Conservation (phyloP, 75 land plant genomes). For the Sequoia sempervirens region DNA sequence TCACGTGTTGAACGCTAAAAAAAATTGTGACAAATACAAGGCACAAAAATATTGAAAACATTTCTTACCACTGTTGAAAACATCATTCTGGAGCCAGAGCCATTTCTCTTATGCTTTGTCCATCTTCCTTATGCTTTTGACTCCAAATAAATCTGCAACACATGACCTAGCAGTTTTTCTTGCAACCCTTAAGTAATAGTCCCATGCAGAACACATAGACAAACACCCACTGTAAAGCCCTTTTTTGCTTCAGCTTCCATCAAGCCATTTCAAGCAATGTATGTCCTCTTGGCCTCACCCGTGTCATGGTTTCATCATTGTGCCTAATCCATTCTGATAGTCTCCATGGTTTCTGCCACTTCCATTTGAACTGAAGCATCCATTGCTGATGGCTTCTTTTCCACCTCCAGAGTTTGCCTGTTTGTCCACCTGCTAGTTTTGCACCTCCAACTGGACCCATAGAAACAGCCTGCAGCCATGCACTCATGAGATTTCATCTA, state of each 20-base stretch:
- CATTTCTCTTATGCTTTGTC: slow-evolving; percentile 3
- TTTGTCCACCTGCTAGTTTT: slow-evolving; percentile 47
- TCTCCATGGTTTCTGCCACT: slow-evolving; percentile 95
- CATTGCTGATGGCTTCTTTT: slow-evolving; percentile 91
- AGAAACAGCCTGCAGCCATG: slow-evolving; percentile 27
- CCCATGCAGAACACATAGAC: slow-evolving; percentile 15
- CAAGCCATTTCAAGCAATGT: slow-evolving; percentile 22
- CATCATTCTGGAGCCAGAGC: slow-evolving; percentile 3
- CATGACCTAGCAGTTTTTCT: slow-evolving; percentile 11
- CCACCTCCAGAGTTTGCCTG: slow-evolving; percentile 89
- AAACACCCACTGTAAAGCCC: slow-evolving; percentile 9
- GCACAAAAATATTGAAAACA: background rate
- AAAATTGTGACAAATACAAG: background rate
- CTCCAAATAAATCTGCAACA: slow-evolving; percentile 12
- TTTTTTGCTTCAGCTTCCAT: slow-evolving; percentile 8
- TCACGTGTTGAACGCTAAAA: background rate
- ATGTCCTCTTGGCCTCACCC: slow-evolving; percentile 49
- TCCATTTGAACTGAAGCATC: slow-evolving; percentile 91
- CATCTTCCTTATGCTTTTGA: slow-evolving; percentile 5
- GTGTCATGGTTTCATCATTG: slow-evolving; percentile 66
- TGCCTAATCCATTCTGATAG: slow-evolving; percentile 86
- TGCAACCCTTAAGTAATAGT: slow-evolving; percentile 18
- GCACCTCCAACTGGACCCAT: slow-evolving; percentile 49
- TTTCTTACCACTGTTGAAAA: slow-evolving; percentile 3
- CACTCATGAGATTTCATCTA: background rate